A percentile compares a stretch with the other conserved stretches of the same genome.
These are phyloP conservation scores for Xylaria arbuscula DNA, from an alignment of 2,329 filamentous ascomycete genomes.

Conservation along the genomic window DNA sequence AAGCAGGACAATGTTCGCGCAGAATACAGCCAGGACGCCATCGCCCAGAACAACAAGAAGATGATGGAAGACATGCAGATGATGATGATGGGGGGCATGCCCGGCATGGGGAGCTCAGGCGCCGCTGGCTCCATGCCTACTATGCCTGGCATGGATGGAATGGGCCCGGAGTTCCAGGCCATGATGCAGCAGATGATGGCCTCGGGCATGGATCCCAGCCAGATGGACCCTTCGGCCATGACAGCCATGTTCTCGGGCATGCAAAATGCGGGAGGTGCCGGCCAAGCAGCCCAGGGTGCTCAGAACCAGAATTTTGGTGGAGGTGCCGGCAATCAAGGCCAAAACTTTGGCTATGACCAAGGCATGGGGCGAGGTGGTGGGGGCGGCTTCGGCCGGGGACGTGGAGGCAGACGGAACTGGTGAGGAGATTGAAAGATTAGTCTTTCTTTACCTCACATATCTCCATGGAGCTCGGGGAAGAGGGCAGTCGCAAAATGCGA, in stretches of 20 bases:
- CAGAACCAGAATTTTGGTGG: conserved; percentile 64
- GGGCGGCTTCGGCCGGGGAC: conserved; percentile 46
- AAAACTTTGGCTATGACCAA: conserved; percentile 58
- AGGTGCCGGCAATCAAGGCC: conserved; percentile 62
- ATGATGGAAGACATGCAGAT: conserved; percentile 76
- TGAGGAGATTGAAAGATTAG: conserved; percentile 27
- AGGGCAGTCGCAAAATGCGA: neutral
- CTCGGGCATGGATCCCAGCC: conserved; percentile 71
- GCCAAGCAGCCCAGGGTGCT: conserved; percentile 58
- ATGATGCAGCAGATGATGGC: conserved; percentile 79
- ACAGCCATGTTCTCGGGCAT: conserved; percentile 70
- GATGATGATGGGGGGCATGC: conserved; percentile 73
- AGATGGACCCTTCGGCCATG: conserved; percentile 71
- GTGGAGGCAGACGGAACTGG: conserved; percentile 49
- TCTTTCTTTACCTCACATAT: neutral
- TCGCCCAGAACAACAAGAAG: conserved; percentile 78
- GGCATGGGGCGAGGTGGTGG: conserved; percentile 48
- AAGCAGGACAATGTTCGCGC: conserved; percentile 84
- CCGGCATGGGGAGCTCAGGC: conserved; percentile 52
- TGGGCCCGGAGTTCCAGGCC: conserved; percentile 72
- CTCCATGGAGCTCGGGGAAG: neutral
- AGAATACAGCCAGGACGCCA: conserved; percentile 76
- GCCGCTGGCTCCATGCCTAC: conserved; percentile 49
- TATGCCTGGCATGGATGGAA: conserved; percentile 71
- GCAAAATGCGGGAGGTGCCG: conserved; percentile 59